Percentiles rank a stretch among this genome's conserved stretches.
Conservation (phyloP, 2,329 filamentous ascomycete species). For the Colletotrichum sp. region DNA sequence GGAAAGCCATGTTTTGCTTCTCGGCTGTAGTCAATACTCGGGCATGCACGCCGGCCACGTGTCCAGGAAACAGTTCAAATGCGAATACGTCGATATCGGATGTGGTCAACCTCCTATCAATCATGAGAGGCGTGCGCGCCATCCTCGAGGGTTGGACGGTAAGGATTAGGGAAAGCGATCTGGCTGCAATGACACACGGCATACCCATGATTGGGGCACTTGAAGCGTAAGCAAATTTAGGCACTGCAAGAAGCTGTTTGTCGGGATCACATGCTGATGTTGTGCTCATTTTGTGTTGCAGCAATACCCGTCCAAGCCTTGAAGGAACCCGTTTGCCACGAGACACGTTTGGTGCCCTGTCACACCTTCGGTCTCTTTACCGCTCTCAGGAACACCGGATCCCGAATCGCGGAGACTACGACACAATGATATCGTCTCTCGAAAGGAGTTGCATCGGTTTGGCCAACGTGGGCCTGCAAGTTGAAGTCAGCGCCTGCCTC, state of each 20-base stretch:
- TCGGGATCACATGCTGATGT: not conserved
- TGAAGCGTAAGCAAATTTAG: not conserved
- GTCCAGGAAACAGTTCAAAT: not conserved
- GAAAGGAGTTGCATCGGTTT: not conserved
- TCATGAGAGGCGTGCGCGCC: not conserved
- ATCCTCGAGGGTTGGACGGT: not conserved
- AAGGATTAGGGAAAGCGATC: not conserved
- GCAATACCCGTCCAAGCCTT: not conserved
- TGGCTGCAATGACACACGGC: not conserved
- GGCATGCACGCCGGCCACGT: not conserved
- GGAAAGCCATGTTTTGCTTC: not conserved
- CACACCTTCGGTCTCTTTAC: not conserved
- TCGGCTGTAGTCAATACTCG: not conserved
- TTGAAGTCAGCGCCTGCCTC: not conserved
- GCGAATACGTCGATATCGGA: not conserved
- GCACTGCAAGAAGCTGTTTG: not conserved
- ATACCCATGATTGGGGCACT: not conserved
- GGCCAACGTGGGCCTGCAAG: not conserved
- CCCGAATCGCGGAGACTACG: not conserved
- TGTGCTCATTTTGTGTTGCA: not conserved
- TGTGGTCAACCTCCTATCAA: not conserved
- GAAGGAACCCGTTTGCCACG: not conserved
- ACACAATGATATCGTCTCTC: not conserved
- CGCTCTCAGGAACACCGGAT: not conserved
- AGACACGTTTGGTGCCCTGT: not conserved